Conservation (phyloP, 805 yeast genomes). For the Scheffersomyces stipitis region DNA sequence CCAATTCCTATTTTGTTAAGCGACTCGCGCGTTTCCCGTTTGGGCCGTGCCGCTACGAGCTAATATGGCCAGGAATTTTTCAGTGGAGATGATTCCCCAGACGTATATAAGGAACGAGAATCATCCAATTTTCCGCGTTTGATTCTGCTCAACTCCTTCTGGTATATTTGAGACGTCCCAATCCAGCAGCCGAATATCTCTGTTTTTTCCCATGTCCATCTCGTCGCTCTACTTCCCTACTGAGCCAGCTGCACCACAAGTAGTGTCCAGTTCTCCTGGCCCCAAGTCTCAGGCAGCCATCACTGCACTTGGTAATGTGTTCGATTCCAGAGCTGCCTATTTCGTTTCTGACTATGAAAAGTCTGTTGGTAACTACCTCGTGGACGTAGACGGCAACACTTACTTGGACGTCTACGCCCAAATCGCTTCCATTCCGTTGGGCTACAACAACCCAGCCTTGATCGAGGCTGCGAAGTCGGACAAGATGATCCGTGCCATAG, state of each 20-base stretch:
- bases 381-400: constrained; percentile 76
- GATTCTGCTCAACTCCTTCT: too few species aligned
- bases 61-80: too few species aligned
- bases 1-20: too few species aligned
- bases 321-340: constrained; percentile 72
- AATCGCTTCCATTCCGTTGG: constrained; percentile 81
- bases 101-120: too few species aligned
- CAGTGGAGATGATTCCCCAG: too few species aligned
- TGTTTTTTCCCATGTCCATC: too few species aligned
- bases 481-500: constrained; percentile 68
- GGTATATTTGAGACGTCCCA: too few species aligned
- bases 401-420: constrained; percentile 78
- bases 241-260: constrained; percentile 74
- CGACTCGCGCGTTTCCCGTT: too few species aligned
- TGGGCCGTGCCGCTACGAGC: too few species aligned
- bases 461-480: constrained; percentile 66
- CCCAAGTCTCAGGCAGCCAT: constrained; percentile 60
- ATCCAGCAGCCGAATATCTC: too few species aligned
- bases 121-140: too few species aligned
- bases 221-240: constrained; percentile 65
- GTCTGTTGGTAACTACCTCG: constrained; percentile 76
- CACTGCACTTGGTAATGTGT: constrained; percentile 56
- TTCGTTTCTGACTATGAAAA: constrained; percentile 74
- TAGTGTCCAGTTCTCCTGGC: constrained; percentile 70
- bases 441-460: constrained; percentile 81